Evolutionary conservation across 768 basidiomycete genomes (phyloP).

Genomic region (Boletus rubroflammeus): DNA sequence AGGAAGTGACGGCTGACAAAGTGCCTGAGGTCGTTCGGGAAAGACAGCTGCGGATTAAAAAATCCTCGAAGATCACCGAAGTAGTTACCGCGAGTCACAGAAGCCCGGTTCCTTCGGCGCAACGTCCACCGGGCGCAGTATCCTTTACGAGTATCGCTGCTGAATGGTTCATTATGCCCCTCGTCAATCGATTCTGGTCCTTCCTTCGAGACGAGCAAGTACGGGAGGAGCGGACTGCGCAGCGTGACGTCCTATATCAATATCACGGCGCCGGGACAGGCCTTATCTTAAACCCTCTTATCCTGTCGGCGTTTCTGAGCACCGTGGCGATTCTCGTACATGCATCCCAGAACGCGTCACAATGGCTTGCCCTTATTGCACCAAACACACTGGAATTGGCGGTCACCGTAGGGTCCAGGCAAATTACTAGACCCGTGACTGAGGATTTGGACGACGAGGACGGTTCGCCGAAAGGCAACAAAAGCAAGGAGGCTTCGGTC

Average conservation of each 20-base stretch:
- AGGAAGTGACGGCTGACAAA: slow-evolving; percentile 49
- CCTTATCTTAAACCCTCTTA: slow-evolving; percentile 73
- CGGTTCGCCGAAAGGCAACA: slow-evolving; percentile 14
- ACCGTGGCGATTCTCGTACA: slow-evolving; percentile 80
- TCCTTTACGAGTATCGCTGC: slow-evolving; percentile 74
- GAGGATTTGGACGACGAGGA: slow-evolving; percentile 35
- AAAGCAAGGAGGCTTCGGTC: slow-evolving; percentile 65
- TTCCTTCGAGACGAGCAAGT: slow-evolving; percentile 83
- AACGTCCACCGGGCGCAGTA: slow-evolving; percentile 10
- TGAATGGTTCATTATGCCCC: slow-evolving; percentile 83
- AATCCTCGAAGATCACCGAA: slow-evolving; percentile 45
- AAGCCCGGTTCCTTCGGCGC: slow-evolving; percentile 13
- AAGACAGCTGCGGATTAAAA: slow-evolving; percentile 64
- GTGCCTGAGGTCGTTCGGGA: slow-evolving; percentile 67
- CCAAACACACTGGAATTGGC: slow-evolving; percentile 84
- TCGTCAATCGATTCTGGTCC: slow-evolving; percentile 94
- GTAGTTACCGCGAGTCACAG: slow-evolving; percentile 24
- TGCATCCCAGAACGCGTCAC: slow-evolving; percentile 72
- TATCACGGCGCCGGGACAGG: slow-evolving; percentile 79
- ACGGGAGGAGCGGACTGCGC: slow-evolving; percentile 66
- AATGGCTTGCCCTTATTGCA: slow-evolving; percentile 78
- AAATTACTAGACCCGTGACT: slow-evolving; percentile 44
- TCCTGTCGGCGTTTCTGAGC: slow-evolving; percentile 70
- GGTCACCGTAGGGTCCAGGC: slow-evolving; percentile 68
- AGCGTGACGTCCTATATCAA: slow-evolving; percentile 47